Evolutionary conservation across 306 rosid genomes (phyloP), one percentile per base, ranked within the genome.

Genomic region (Hippophae gyantsensis): DNA sequence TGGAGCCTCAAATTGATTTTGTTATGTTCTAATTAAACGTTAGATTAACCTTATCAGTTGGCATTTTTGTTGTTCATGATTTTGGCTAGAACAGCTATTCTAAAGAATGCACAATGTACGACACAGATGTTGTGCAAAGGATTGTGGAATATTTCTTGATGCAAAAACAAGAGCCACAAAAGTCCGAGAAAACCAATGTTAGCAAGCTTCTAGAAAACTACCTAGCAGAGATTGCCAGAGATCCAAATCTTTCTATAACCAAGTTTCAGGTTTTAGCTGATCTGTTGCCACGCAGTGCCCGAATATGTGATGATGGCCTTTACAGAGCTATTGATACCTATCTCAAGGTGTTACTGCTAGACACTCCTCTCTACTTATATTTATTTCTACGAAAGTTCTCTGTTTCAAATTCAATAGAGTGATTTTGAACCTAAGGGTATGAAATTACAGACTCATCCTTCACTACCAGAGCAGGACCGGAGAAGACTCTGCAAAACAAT

Each of bases 321-420:
- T 88, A 88, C 49, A 82, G 99, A 77, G 99, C 99, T 79, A 86
- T 84, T 42, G 99, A 88, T 72, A 80, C 78, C 72, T 92, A 82
- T 66, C 84, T 88, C 62, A 92, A 92, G 95, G 99, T 92, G 49
- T 40, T 45, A 59, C 58, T 62, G 53, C 49, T 64, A 32, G 52
- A 26, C 40, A 73, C 6, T 54, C 49, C 47, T 67, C 51, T 69
- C 45, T 43, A 70, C 41, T 70, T 23, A 58, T 38, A 10, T 60
- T 63, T 54, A 46, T 23, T 50, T 41, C 58, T 56, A 26, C 2
- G 3, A 32, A 32, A 32, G 38, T 47, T 38, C 43, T 10, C 45
- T 52, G 40, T 27, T 56, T n/a, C 38, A 50, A 10, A 58, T 51
- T 57, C 52, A 52, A 40, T 40, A 41, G 47, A 70, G 56, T 65